Percentiles rank a stretch among this genome's conserved stretches.
phyloP scores from a whole-genome alignment of 2,329 filamentous ascomycete genomes.

The Xylariaceae sp. region DNA sequence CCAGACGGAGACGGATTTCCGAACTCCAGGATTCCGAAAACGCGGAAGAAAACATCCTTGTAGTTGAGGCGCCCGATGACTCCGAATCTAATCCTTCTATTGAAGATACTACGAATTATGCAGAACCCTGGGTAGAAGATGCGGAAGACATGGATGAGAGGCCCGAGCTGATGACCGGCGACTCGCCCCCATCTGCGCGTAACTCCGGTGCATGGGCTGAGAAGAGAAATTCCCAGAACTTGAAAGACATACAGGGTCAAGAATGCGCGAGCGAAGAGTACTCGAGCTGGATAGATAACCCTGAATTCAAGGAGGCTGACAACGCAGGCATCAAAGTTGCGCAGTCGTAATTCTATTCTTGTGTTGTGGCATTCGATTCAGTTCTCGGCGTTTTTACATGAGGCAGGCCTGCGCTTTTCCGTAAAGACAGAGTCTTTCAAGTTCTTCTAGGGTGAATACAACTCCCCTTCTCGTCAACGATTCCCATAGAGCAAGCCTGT shows the following conservation, averaged over 20 bases:
- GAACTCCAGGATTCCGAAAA: conserved; percentile 25
- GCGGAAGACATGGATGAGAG: conserved; percentile 22
- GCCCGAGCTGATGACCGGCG: conserved; percentile 10
- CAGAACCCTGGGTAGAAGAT: conserved; percentile 31
- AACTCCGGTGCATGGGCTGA: conserved; percentile 7
- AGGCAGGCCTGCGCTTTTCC: neutral
- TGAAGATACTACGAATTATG: conserved; percentile 18
- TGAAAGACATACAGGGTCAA: conserved; percentile 1
- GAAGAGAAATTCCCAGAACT: neutral
- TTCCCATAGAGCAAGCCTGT: too few relatives aligned
- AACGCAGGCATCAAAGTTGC: neutral
- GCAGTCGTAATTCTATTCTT: conserved; percentile 6
- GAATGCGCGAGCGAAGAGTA: conserved; percentile 30
- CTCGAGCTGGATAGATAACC: conserved; percentile 31
- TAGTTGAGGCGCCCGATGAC: conserved; percentile 31
- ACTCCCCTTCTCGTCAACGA: too few relatives aligned
- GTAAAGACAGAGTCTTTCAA: too few relatives aligned
- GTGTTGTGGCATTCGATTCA: neutral
- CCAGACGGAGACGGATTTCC: conserved; percentile 30
- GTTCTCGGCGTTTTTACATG: conserved; percentile 8
- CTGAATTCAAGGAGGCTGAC: conserved; percentile 23
- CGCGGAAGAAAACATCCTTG: conserved; percentile 29
- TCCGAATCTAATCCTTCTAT: conserved; percentile 29
- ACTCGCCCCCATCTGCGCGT: conserved; percentile 9
- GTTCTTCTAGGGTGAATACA: too few relatives aligned